A percentile compares a stretch with the other conserved stretches of the same genome.
phyloP scores from a whole-genome alignment of 2,329 filamentous ascomycete genomes.

The Phialophora tarda region DNA sequence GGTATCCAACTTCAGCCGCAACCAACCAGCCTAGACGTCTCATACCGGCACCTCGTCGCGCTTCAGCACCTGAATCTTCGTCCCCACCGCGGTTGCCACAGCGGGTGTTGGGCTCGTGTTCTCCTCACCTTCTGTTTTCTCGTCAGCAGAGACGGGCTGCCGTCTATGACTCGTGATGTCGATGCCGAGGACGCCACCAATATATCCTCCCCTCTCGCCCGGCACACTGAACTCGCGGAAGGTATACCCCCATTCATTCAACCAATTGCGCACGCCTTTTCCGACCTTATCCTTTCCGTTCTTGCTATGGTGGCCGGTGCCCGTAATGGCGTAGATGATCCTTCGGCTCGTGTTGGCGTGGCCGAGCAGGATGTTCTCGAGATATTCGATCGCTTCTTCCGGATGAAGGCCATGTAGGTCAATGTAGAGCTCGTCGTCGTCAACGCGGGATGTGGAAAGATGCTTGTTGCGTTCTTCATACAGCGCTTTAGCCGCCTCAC shows the following conservation, averaged over 20 bases:
- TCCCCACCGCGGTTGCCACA: slow-evolving; percentile 42
- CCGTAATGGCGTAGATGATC: slow-evolving; percentile 93
- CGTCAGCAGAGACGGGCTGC: slow-evolving; percentile 44
- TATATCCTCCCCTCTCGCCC: slow-evolving; percentile 82
- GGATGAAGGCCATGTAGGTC: slow-evolving; percentile 98
- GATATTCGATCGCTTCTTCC: slow-evolving; percentile 93
- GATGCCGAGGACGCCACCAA: slow-evolving; percentile 69
- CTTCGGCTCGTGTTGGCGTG: slow-evolving; percentile 71
- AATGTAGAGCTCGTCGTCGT: slow-evolving; percentile 76
- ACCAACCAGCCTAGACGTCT: slow-evolving; percentile 1
- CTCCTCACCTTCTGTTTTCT: slow-evolving; percentile 36
- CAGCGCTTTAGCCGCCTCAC: slow-evolving; percentile 86
- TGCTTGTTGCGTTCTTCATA: slow-evolving; percentile 92
- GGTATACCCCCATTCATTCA: slow-evolving; percentile 94
- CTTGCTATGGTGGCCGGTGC: slow-evolving; percentile 96
- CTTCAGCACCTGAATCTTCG: slow-evolving; percentile 54
- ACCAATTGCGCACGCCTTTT: slow-evolving; percentile 85
- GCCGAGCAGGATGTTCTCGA: slow-evolving; percentile 84
- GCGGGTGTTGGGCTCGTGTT: slow-evolving; percentile 40
- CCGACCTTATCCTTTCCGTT: slow-evolving; percentile 99
- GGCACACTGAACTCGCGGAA: slow-evolving; percentile 96
- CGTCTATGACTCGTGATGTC: slow-evolving; percentile 66
- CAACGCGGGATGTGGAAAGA: slow-evolving; percentile 49
- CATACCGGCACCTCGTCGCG: slow-evolving; percentile 48
- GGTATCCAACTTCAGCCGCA: not conserved